Evolutionary conservation across 176 grass and related monocot species (phyloP), one percentile per base, ranked within the genome.

Genomic region (Juncus inflexus): DNA sequence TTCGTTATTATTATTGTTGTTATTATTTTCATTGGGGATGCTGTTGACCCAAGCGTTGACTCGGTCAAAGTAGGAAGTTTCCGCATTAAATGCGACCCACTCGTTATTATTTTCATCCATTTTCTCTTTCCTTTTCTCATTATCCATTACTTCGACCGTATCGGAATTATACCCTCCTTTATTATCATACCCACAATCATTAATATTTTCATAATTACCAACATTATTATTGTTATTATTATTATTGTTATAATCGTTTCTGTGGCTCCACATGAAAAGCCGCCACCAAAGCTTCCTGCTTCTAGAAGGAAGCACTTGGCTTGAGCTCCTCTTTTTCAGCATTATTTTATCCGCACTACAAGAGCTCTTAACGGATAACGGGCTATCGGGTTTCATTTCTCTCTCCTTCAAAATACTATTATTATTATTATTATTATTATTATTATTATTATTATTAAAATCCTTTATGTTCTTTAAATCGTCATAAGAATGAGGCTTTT

Each of bases 21-120:
- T 55, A 71, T 71, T 55, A 42, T 60, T 55, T 15, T 71, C 58
- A 28, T 59, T 47, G 6, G 68, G 68, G 40, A 95, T 87, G 62
- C 80, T 99, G 61, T 86, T 91, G 65, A 99, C 85, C 94, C 94
- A 99, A 62, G 80, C 94, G 67, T 81, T 84, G 49, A 99, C 83
- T 12, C 94, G 77, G 37, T 99, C 85, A 15, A 90, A 7, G 61
- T 83, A 47, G 54, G 84, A 86, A 4, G 74, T 58, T 35, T 83
- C 84, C 0, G 77, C 70, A 4, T 82, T 83, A 80, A 97, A 86
- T 16, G 88, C 92, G 4, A 86, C 68, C 85, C 82, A 89, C 61
- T 86, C 87, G 76, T 50, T 86, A 57, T 65, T 40, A 14, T 40
- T 52, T 13, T 45, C 42, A 12, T 60, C 40, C 64, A 55, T 75